Percentiles rank a stretch among this genome's conserved stretches.
These are phyloP conservation scores for Cairneyella variabilis DNA, from an alignment of 495 filamentous ascomycete genomes.

Conservation along the genomic window DNA sequence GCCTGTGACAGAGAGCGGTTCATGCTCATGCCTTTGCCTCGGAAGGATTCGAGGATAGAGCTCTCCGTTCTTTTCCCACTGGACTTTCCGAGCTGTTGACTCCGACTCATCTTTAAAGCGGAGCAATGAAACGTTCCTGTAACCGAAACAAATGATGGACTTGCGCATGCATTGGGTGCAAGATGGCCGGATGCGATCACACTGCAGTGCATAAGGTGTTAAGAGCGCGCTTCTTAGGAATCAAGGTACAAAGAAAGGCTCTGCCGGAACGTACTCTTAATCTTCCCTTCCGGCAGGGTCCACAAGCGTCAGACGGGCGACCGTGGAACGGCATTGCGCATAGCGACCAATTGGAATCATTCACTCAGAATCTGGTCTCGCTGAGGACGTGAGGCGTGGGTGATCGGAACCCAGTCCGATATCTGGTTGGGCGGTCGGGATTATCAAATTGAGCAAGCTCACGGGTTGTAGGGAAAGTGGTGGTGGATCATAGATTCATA, in stretches of 20 bases:
- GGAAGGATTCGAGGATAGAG: constrained; percentile 5
- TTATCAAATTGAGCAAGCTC: neutral
- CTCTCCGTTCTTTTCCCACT: constrained; percentile 5
- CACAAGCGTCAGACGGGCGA: constrained; percentile 6
- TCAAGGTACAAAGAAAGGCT: neutral
- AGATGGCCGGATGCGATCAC: constrained; percentile 7
- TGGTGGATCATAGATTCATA: neutral
- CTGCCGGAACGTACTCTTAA: constrained; percentile 5
- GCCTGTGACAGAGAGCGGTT: neutral
- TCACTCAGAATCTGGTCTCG: neutral
- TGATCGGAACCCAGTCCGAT: neutral
- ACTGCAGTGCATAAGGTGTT: constrained; percentile 5
- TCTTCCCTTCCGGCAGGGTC: constrained; percentile 6
- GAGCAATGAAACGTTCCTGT: constrained; percentile 4
- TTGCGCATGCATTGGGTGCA: constrained; percentile 8
- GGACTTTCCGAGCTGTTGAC: constrained; percentile 10
- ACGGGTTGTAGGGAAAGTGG: too few species aligned
- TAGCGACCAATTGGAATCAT: neutral
- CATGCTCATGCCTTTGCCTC: neutral
- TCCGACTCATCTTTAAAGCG: constrained; percentile 10
- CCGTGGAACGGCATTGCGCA: constrained; percentile 5
- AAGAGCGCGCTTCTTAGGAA: constrained; percentile 3
- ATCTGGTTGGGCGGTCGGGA: neutral
- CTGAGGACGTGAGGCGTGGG: neutral
- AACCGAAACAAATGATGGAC: constrained; percentile 4